A percentile compares a stretch with the other conserved stretches of the same genome.
Conservation (phyloP, 2,329 filamentous ascomycete genomes). For the Xylaria sp. region DNA sequence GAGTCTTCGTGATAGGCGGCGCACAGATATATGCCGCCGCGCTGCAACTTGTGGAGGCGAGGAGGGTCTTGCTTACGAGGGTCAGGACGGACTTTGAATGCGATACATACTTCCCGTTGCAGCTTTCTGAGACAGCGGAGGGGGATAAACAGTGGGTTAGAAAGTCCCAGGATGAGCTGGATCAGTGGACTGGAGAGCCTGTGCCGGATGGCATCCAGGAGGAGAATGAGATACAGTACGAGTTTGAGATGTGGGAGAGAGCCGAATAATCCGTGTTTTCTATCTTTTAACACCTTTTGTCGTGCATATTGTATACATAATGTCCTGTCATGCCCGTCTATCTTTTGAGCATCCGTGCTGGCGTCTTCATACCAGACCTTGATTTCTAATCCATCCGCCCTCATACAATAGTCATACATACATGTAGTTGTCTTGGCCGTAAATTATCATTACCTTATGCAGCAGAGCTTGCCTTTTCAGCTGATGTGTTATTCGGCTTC, state of each 20-base stretch:
- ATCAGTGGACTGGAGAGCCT: conserved; percentile 70
- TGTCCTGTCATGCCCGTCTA: conserved; percentile 2
- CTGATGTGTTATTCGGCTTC: background rate
- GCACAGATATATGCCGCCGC: conserved; percentile 81
- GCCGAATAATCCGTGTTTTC: conserved; percentile 34
- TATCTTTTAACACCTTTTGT: conserved; percentile 8
- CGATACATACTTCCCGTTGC: conserved; percentile 75
- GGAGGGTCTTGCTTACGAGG: conserved; percentile 71
- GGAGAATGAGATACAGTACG: conserved; percentile 69
- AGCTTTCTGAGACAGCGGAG: conserved; percentile 49
- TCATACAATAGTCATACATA: conserved; percentile 16
- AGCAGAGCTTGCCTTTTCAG: background rate
- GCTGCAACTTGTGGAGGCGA: conserved; percentile 62
- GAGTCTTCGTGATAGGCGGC: conserved; percentile 88
- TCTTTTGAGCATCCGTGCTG: background rate
- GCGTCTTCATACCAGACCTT: background rate
- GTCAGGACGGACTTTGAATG: conserved; percentile 74
- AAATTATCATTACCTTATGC: background rate
- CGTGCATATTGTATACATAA: conserved; percentile 30
- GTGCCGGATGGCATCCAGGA: conserved; percentile 61
- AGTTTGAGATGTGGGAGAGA: conserved; percentile 78
- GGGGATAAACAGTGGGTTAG: conserved; percentile 55
- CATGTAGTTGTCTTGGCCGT: background rate
- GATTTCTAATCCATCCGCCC: background rate
- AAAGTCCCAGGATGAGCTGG: conserved; percentile 57